Evolutionary conservation across 352 stramenopile genomes (phyloP), one percentile per base, ranked within the genome.

Genomic region (Phytophthora pistaciae): DNA sequence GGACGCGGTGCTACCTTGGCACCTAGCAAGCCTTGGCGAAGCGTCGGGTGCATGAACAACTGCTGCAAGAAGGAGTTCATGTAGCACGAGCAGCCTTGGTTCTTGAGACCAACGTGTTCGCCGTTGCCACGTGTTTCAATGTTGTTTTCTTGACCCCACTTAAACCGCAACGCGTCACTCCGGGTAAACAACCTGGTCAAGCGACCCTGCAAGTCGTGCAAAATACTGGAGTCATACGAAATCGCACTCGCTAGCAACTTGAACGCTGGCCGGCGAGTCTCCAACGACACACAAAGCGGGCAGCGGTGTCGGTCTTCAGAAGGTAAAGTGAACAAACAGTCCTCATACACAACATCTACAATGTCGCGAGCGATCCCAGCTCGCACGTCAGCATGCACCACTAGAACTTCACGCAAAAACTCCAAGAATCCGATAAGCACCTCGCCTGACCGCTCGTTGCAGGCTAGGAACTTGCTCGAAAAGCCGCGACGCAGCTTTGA

Each of bases 51-150:
- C 86, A 97, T 97, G 64, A 97, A 99, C 11, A 99, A 75, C 68
- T 99, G 97, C 77, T 99, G 98, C 18, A 99, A 81, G 18, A 99
- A 94, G 1, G 96, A 99, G 74, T 99, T 99, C 95, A 99, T 99
- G 87, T 99, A 99, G 85, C 98, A 99, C 9, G 98, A 99, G 75
- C 97, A 99, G 54, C 98, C 98, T 72, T 99, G 97, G 73, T 99
- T 99, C 77, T 99, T 98, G 0, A 99, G 79, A 3, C 98, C 98
- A 14, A 97, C 94, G 52, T 96, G 83, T 53, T 97, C 90, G 9
- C 85, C 90, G 42, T 83, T 95, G 11, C 86, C 87, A 29, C 90
- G 82, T 8, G 88, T 92, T 70, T 95, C 88, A 23, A 95, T 81
- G 60, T 92, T 91, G 44, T 80, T 92, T 60, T 97, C 88, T 78